Evolutionary conservation across 495 filamentous ascomycete species (phyloP), one percentile per base, ranked within the genome.

Genomic region (Penicillium lagena): DNA sequence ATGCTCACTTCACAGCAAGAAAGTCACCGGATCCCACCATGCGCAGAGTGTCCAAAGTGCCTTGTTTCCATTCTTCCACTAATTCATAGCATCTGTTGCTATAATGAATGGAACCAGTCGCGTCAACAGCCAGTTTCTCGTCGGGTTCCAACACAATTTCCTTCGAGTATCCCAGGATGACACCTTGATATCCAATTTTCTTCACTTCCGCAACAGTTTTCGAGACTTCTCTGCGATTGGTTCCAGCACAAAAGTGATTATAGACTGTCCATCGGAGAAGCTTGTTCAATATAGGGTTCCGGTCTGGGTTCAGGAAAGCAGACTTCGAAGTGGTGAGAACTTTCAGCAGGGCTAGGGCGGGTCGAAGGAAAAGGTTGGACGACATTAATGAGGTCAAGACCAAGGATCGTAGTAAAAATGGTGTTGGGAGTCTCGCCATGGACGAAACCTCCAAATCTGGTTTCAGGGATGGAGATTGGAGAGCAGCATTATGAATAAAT

Each of bases 241-340:
- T 82, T 12, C 88, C 88, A 1, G 86, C 85, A 59, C 88, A 91
- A 56, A 91, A 94, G 53, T 94, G 86, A 43, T 78, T 75, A 58
- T 94, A 93, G 50, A 94, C 88, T 0, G 85, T 90, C 50, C 81
- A 76, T 52, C 87, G 84, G 14, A 94, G 71, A 29, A 86, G 54
- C 44, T 63, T 68, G 30, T 72, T 70, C 1, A 85, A 67, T 9
- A 81, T 12, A 0, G 64, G 66, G 46, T 85, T 85, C 37, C 58
- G 63, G 51, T 83, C 79, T 7, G 81, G 77, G 50, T 79, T 77
- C 12, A 84, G 63, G 1, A 80, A 31, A 1, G 75, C 64, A n/a
- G 61, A 78, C 17, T 74, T 76, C 13, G 82, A 81, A 47, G 82
- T 67, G 14, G 86, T 80, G 47, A 90, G 72, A 11, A 71, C 48